Evolutionary conservation across 2,329 filamentous ascomycete genomes (phyloP).

Genomic region (Lachnum nothofagi): DNA sequence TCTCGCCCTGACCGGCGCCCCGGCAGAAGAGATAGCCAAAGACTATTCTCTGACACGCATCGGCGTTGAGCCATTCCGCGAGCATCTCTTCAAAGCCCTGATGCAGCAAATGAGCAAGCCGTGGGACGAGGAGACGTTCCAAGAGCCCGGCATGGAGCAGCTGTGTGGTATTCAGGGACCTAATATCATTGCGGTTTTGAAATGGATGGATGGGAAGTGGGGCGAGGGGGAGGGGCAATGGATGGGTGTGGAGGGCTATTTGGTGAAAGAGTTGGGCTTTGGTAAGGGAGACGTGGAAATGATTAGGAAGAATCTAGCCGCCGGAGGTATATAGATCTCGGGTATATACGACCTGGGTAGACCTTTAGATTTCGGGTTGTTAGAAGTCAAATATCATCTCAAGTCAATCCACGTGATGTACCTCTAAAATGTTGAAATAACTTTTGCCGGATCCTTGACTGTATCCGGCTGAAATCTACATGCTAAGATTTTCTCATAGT

Average conservation of each 20-base stretch:
- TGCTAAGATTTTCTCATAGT: too few species aligned
- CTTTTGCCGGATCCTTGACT: too few species aligned
- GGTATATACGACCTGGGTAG: too few species aligned
- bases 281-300: slow-evolving; percentile 40
- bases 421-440: too few species aligned
- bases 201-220: slow-evolving; percentile 40
- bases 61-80: slow-evolving; percentile 47
- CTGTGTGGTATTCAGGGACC: slow-evolving; percentile 40
- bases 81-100: slow-evolving; percentile 42
- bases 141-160: slow-evolving; percentile 47
- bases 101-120: slow-evolving; percentile 35
- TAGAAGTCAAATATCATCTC: too few species aligned
- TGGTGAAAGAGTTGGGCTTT: slow-evolving; percentile 42
- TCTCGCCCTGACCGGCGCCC: slow-evolving; percentile 45
- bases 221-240: slow-evolving; percentile 33
- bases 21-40: slow-evolving; percentile 38
- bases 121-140: slow-evolving; percentile 23
- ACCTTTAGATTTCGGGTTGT: too few species aligned
- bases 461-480: too few species aligned
- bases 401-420: too few species aligned
- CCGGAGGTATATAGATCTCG: not conserved
- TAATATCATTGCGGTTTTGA: slow-evolving; percentile 44
- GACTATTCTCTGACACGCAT: slow-evolving; percentile 53
- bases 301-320: slow-evolving; percentile 41
- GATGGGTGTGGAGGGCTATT: slow-evolving; percentile 42